Base-by-base conservation (phyloP, 2,329 filamentous ascomycete genomes). In the Fusarium tupiense region DNA sequence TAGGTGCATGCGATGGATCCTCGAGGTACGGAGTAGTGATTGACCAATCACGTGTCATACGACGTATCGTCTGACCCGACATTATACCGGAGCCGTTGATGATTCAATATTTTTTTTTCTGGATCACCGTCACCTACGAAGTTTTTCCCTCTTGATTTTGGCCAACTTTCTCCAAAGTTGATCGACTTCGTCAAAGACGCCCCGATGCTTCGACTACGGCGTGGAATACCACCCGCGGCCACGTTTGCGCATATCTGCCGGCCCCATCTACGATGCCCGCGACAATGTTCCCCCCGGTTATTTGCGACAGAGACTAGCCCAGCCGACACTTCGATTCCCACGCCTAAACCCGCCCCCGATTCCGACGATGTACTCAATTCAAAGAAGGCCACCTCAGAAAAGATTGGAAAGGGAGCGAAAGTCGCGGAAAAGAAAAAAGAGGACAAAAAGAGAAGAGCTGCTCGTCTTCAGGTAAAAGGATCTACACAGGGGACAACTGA, bases 201-300 rank as follows among this genome's bases (percentile, higher is more conserved):
- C 58, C 47, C 69, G 69, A 82, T 82, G 81, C 78, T 82, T 76
- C 80, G 80, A 58, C 47, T 72, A 35, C 65, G 72, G 56, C 72
- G 73, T 44, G 59, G 69, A 35, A 61, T 61, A 57, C 73, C 75
- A 62, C 67, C 52, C 41, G 60, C 72, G 72, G 66, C 66, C 64
- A 70, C 56, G 33, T 58, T 70, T 43, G 43, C 65, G 8, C 64
- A 60, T 14, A 44, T 71, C 11, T 66, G 54, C 38, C 56, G 71
- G 26, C 49, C 63, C n/a, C 61, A 56, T 33, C 19, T 61, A 53
- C 52, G 50, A 68, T 66, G 38, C 33, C 29, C 66, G 41, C 59
- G 50, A 43, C 72, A 62, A 73, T 64, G 49, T 40, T 54, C 57
- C 52, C 29, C 26, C 54, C 72, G 61, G 54, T 70, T 60, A 62